Evolutionary conservation across 2,329 filamentous ascomycete species (phyloP).

Genomic region (Diaporthe velutina): DNA sequence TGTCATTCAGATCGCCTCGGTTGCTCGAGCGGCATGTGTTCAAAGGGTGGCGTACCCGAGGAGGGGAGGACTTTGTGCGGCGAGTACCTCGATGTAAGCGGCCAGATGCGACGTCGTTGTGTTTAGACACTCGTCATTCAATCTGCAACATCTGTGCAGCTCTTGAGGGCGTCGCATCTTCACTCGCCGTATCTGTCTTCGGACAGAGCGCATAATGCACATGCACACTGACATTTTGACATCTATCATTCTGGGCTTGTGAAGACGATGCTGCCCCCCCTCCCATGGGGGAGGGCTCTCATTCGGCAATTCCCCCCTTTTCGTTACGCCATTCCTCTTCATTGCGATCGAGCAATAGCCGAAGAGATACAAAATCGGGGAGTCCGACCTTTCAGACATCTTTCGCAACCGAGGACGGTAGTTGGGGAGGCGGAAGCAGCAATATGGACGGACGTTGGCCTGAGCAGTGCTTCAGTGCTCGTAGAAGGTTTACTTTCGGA

Average conservation of each 20-base stretch:
- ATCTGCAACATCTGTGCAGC: slow-evolving; percentile 11
- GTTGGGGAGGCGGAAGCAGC: not conserved
- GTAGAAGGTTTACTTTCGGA: slow-evolving; percentile 24
- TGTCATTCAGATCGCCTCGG: not conserved
- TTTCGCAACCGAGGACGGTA: not conserved
- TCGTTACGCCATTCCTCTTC: too few relatives aligned
- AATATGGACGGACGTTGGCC: not conserved
- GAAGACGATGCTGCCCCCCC: not conserved
- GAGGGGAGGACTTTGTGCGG: too few relatives aligned
- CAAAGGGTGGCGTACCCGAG: not conserved
- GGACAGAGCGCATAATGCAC: not conserved
- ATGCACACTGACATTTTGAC: slow-evolving; percentile 8
- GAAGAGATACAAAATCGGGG: not conserved
- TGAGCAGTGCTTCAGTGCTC: not conserved
- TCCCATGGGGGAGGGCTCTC: not conserved
- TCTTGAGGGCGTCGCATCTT: not conserved
- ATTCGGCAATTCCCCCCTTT: not conserved
- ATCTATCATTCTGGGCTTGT: not conserved
- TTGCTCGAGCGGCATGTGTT: not conserved
- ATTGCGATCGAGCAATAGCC: not conserved
- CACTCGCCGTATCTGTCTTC: not conserved
- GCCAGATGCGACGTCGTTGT: not conserved
- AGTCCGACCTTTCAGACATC: not conserved
- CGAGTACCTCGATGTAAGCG: not conserved
- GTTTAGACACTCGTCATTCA: not conserved